phyloP scores from a whole-genome alignment of 495 filamentous ascomycete species.

The Immersiella caudata region DNA sequence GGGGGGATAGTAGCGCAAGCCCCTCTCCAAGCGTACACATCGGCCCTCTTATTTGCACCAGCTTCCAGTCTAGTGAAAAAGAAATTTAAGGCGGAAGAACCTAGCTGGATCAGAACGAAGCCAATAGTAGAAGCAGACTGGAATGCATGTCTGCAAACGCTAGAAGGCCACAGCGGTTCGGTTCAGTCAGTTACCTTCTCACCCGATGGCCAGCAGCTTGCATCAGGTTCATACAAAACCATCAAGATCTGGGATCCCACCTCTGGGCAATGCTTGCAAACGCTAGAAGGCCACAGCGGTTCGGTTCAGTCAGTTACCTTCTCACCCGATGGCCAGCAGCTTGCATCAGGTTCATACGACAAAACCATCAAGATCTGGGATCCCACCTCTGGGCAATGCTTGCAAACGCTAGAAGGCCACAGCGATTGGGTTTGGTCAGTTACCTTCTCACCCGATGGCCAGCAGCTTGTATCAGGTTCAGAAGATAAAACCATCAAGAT shows the following conservation, averaged over 20 bases:
- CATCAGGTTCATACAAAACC: constrained; percentile 38
- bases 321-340: too few species aligned
- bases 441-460: too few species aligned
- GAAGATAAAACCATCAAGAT: constrained; percentile 39
- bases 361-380: too few species aligned
- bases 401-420: too few species aligned
- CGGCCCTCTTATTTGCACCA: constrained; percentile 17
- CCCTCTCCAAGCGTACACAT: constrained; percentile 18
- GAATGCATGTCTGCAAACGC: constrained; percentile 23
- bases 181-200: constrained; percentile 30
- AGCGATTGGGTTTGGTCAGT: background rate
- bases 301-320: too few species aligned
- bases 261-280: constrained; percentile 25
- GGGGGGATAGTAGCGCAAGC: constrained; percentile 8
- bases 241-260: constrained; percentile 31
- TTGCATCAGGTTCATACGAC: too few species aligned
- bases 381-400: too few species aligned
- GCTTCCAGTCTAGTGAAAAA: constrained; percentile 11
- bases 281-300: too few species aligned
- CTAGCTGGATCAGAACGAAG: constrained; percentile 14
- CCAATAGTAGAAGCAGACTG: constrained; percentile 20
- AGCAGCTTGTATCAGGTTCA: constrained; percentile 37
- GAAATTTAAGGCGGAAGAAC: constrained; percentile 19
- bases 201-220: constrained; percentile 24
- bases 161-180: constrained; percentile 29